Percentiles rank a stretch among this genome's conserved stretches.
Conservation (phyloP, 176 grass and related monocot species). For the Oryza glumipatula region DNA sequence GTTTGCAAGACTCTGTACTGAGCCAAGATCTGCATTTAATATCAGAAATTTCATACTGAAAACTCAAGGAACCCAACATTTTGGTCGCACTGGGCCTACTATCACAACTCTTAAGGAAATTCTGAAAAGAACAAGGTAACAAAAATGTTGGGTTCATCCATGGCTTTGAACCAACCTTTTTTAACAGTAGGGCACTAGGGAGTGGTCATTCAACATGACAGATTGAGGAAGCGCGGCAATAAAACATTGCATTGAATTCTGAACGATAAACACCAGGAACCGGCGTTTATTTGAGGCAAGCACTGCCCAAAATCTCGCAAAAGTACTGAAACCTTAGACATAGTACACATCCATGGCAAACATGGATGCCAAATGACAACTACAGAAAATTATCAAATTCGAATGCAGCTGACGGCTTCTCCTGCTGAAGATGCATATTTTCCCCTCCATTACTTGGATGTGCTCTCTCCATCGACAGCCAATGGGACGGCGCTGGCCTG, state of each 20-base stretch:
- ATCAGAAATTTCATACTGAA: neutral
- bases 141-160: neutral
- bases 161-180: too few species aligned
- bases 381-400: conserved; percentile 20
- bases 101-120: neutral
- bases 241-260: conserved; percentile 41
- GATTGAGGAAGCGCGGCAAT: neutral
- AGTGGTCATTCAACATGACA: neutral
- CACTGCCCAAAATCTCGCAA: conserved; percentile 18
- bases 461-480: conserved; percentile 46
- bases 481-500: conserved; percentile 62
- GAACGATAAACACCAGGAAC: neutral
- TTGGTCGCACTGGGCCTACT: too few species aligned
- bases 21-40: neutral
- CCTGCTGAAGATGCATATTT: neutral
- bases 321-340: neutral
- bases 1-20: neutral
- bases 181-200: neutral
- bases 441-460: neutral
- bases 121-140: neutral
- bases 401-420: conserved; percentile 21
- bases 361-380: conserved; percentile 28
- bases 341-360: conserved; percentile 20
- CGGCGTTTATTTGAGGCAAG: conserved; percentile 39
- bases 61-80: neutral